These are phyloP conservation scores for Ophiostoma novo-ulmi DNA, from an alignment of 2,329 filamentous ascomycete genomes.

Conservation along the genomic window DNA sequence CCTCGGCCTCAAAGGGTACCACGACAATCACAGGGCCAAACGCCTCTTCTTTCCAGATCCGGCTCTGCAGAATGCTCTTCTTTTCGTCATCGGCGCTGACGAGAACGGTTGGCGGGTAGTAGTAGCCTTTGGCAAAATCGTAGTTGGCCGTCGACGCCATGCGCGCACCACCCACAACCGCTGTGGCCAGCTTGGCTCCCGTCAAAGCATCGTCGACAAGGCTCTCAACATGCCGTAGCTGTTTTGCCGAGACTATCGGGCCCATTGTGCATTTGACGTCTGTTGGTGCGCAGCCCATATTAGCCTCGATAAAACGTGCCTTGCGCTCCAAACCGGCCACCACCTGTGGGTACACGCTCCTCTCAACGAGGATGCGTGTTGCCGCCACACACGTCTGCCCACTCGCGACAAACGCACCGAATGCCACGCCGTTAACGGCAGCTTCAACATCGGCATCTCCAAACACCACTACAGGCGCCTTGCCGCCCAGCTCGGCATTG, in stretches of 20 bases:
- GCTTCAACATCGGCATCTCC: constrained; percentile 59
- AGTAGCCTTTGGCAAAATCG: constrained; percentile 57
- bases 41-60: constrained; percentile 74
- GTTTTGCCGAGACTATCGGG: constrained; percentile 54
- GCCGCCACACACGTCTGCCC: constrained; percentile 62
- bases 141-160: constrained; percentile 46
- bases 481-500: constrained; percentile 67
- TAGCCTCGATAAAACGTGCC: constrained; percentile 48
- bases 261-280: constrained; percentile 59
- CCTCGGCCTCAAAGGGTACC: constrained; percentile 71
- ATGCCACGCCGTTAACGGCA: constrained; percentile 64
- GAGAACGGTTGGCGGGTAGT: constrained; percentile 75
- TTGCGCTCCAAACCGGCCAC: constrained; percentile 59
- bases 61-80: constrained; percentile 59
- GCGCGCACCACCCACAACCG: constrained; percentile 46
- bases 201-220: constrained; percentile 55
- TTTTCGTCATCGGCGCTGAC: constrained; percentile 40
- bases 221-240: constrained; percentile 62
- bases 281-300: constrained; percentile 51
- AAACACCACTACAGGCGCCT: constrained; percentile 65
- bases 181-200: constrained; percentile 39
- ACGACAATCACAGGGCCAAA: constrained; percentile 77
- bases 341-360: constrained; percentile 60
- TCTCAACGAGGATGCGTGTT: constrained; percentile 69
- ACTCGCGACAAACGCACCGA: constrained; percentile 51